Evolutionary conservation across 2,329 filamentous ascomycete species (phyloP).

Genomic region (Achaetomium macrosporum): DNA sequence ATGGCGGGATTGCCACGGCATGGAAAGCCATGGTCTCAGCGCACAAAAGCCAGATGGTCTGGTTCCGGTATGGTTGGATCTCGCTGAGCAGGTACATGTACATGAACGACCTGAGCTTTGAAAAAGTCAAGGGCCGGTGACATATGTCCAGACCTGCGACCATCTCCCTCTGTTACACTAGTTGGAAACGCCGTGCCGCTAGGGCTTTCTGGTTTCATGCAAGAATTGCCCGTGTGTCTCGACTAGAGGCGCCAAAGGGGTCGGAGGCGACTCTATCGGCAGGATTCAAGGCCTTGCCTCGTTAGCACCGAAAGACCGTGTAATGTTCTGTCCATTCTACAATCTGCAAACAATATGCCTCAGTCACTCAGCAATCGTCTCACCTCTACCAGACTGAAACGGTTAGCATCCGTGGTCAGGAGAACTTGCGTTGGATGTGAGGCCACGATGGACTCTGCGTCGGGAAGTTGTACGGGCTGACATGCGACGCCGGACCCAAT

Average conservation of each 20-base stretch:
- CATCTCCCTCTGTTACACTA: too few relatives aligned
- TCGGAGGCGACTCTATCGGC: too few relatives aligned
- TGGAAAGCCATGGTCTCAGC: conserved; percentile 83
- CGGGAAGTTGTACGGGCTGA: background rate
- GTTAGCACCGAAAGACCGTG: too few relatives aligned
- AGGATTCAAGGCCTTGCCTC: too few relatives aligned
- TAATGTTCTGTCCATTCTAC: background rate
- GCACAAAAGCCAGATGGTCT: conserved; percentile 94
- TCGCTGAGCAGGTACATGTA: conserved; percentile 88
- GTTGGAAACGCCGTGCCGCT: too few relatives aligned
- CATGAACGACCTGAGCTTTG: conserved; percentile 73
- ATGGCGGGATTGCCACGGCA: conserved; percentile 51
- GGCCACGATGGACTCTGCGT: background rate
- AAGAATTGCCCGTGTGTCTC: too few relatives aligned
- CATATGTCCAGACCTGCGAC: background rate
- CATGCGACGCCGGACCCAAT: background rate
- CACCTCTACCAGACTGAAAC: too few relatives aligned
- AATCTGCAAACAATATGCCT: too few relatives aligned
- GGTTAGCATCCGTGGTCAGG: background rate
- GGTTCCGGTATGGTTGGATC: conserved; percentile 98
- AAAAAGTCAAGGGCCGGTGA: conserved; percentile 31
- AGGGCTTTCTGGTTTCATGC: too few relatives aligned
- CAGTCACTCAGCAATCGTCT: too few relatives aligned
- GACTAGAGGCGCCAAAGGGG: too few relatives aligned
- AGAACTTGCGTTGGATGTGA: background rate